Percentiles rank a stretch among this genome's conserved stretches.
These are phyloP conservation scores for Jaenimonas drosophilae DNA, from an alignment of 208 protist genomes.

Conservation along the genomic window DNA sequence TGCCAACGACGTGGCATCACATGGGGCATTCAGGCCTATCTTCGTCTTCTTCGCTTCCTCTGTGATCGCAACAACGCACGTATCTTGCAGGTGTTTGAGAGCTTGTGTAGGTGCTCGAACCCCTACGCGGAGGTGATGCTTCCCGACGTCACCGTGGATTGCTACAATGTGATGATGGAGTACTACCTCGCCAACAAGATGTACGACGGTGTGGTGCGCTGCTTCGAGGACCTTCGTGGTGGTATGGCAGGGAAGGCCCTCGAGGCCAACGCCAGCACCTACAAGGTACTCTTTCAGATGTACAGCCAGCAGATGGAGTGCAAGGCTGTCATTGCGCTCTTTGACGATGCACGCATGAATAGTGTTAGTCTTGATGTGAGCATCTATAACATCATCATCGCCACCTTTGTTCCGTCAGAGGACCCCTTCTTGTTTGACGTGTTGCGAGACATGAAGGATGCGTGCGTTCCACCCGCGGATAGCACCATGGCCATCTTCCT, in stretches of 20 bases:
- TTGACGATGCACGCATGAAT: constrained; percentile 72
- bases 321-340: constrained; percentile 26
- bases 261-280: constrained; percentile 43
- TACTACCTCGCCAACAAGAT: constrained; percentile 37
- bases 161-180: constrained; percentile 46
- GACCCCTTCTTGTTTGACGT: constrained; percentile 61
- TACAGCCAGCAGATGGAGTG: constrained; percentile 16
- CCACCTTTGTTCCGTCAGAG: constrained; percentile 30
- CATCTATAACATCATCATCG: constrained; percentile 81
- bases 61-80: constrained; percentile 23
- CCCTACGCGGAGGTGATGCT: too few relatives aligned
- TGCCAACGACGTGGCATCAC: constrained; percentile 8
- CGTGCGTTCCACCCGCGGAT: constrained; percentile 31
- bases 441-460: constrained; percentile 69
- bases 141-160: constrained; percentile 26
- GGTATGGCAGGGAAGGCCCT: constrained; percentile 26
- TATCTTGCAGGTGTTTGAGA: constrained; percentile 44
- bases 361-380: constrained; percentile 30
- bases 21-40: constrained; percentile 32
- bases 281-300: constrained; percentile 61
- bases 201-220: constrained; percentile 24
- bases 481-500: constrained; percentile 74
- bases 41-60: constrained; percentile 44
- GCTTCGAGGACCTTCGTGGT: constrained; percentile 59
- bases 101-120: too few relatives aligned